These are phyloP conservation scores for Steccherinum ochraceum DNA, from an alignment of 768 basidiomycete genomes.

Conservation along the genomic window DNA sequence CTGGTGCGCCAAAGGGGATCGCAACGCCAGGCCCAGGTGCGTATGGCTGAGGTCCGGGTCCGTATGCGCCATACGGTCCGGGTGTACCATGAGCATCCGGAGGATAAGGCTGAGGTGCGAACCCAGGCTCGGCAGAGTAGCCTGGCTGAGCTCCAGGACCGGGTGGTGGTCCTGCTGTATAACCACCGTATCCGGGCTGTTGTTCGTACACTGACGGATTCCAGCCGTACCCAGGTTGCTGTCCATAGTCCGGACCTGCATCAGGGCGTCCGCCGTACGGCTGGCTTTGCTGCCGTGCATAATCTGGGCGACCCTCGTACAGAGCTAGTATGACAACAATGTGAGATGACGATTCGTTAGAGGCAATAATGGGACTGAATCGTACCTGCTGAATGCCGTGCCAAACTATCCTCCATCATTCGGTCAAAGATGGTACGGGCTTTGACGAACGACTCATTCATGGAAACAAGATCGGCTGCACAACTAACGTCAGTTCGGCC, in stretches of 20 bases:
- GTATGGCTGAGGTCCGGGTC: constrained; percentile 6
- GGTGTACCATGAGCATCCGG: constrained; percentile 18
- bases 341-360: neutral
- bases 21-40: constrained; percentile 6
- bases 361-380: constrained; percentile 3
- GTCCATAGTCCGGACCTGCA: constrained; percentile 26
- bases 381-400: constrained; percentile 62
- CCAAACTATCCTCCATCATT: constrained; percentile 89
- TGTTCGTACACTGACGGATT: constrained; percentile 41
- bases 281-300: constrained; percentile 8
- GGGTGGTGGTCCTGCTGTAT: constrained; percentile 26
- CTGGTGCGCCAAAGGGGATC: constrained; percentile 1
- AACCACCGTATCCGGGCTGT: constrained; percentile 31
- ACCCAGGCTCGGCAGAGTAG: constrained; percentile 15
- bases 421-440: constrained; percentile 87
- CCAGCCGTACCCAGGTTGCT: constrained; percentile 45
- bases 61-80: constrained; percentile 6
- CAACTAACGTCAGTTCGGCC: constrained; percentile 1
- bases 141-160: constrained; percentile 15
- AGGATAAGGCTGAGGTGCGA: constrained; percentile 4
- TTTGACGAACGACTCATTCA: constrained; percentile 91
- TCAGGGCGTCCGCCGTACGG: constrained; percentile 25
- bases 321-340: constrained; percentile 30
- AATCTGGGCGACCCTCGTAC: constrained; percentile 42
- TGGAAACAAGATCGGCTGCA: constrained; percentile 84